A percentile compares a stretch with the other conserved stretches of the same genome.
These are phyloP conservation scores for Plectosphaerella sp. DNA, from an alignment of 2,329 filamentous ascomycete genomes.

Conservation along the genomic window DNA sequence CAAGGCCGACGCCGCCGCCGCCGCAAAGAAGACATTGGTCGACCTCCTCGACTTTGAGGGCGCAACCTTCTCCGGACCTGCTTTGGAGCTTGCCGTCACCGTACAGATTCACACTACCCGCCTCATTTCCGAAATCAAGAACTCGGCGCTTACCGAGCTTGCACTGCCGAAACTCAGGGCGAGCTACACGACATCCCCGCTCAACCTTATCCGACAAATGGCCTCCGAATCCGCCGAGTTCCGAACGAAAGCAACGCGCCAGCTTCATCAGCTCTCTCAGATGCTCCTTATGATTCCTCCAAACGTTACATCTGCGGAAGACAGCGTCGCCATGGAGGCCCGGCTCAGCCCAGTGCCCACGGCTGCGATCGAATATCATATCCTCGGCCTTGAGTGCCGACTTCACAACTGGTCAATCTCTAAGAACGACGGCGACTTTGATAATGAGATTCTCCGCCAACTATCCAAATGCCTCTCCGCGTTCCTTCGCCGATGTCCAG, in stretches of 20 bases:
- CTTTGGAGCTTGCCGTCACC: constrained; percentile 53
- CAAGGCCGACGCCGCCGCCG: constrained; percentile 1
- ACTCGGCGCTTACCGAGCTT: constrained; percentile 54
- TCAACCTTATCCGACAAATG: constrained; percentile 48
- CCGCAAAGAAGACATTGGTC: constrained; percentile 29
- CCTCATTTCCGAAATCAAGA: constrained; percentile 56
- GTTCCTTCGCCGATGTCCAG: constrained; percentile 48
- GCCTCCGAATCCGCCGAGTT: constrained; percentile 38
- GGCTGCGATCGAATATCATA: constrained; percentile 58
- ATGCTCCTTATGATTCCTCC: constrained; percentile 62
- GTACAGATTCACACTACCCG: constrained; percentile 63
- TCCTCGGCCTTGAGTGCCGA: constrained; percentile 56
- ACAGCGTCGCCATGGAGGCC: constrained; percentile 48
- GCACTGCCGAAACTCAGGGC: constrained; percentile 51
- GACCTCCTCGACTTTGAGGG: constrained; percentile 60
- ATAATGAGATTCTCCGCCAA: constrained; percentile 63
- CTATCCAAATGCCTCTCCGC: constrained; percentile 59
- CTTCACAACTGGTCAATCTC: constrained; percentile 63
- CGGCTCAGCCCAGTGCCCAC: constrained; percentile 52
- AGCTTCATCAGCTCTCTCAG: constrained; percentile 64
- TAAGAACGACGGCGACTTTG: constrained; percentile 52
- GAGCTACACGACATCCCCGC: constrained; percentile 50
- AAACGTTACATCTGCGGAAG: constrained; percentile 60
- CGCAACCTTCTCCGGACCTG: constrained; percentile 31
- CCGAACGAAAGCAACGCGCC: constrained; percentile 55